Evolutionary conservation across 306 rosid species (phyloP), one percentile per base, ranked within the genome.

Genomic region (Lagenaria siceraria): DNA sequence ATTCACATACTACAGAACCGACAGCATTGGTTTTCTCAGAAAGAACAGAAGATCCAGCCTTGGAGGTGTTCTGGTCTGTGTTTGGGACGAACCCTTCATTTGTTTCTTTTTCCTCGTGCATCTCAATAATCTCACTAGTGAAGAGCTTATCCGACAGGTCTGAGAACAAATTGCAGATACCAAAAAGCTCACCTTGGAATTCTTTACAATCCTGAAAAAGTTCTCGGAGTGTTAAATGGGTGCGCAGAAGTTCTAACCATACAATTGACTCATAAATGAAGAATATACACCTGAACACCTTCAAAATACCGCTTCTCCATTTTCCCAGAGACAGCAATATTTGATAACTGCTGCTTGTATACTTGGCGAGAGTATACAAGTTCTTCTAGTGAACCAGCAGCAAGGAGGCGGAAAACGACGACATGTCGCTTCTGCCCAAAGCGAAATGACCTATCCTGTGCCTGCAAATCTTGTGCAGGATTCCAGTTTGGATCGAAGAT

Each of bases 401-500:
- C 87, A 78, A 94, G 97, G 76, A 94, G 87, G 61, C 98, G 97
- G 83, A 91, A 90, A 78, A 94, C 96, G 77, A 88, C 81, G 33
- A 94, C 98, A 79, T 94, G 97, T 55, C 96, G 91, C 83, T 83
- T 94, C 91, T 94, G 98, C 27, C 98, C 98, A 51, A 83, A 94
- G 6, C 98, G 91, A 82, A 94, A 94, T 60, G 98, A 94, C 85
- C 98, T 86, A 84, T 94, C 98, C 74, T 94, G 97, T 36, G 98
- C 98, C 83, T 94, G 98, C 80, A 91, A 89, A 79, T 90, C 98
- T 83, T 91, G 98, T 33, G 98, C 92, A 63, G 98, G 98, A 83
- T 94, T 94, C 98, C 98, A 94, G 85, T 90, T 94, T 78, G 97
- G 98, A 86, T 94, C 98, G 74, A 94, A 94, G 82, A 91, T 87